phyloP scores from a whole-genome alignment of 2,329 filamentous ascomycete species.

The Ophioceras dolichostomum region DNA sequence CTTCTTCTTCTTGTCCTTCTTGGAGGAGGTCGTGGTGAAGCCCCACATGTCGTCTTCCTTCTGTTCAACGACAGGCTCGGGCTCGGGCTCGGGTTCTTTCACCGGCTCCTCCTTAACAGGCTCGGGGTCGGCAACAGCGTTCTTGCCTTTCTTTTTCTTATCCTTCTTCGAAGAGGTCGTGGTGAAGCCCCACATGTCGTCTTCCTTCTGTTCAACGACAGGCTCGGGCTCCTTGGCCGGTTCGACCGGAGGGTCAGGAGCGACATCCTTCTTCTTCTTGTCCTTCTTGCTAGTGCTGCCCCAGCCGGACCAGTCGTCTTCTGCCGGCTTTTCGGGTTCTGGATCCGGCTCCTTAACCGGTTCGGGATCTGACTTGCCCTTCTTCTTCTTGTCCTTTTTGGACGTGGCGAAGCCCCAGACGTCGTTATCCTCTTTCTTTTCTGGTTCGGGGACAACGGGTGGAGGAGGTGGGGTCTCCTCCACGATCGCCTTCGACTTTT shows the following conservation, averaged over 20 bases:
- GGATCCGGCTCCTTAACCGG: conserved; percentile 6
- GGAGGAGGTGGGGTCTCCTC: conserved; percentile 7
- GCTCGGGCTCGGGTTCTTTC: conserved; percentile 3
- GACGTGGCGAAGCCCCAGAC: conserved; percentile 5
- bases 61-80: conserved; percentile 6
- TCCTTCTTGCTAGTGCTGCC: conserved; percentile 20
- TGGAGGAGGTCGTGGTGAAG: conserved; percentile 27
- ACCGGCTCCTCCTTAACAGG: conserved; percentile 13
- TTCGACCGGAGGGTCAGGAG: conserved; percentile 4
- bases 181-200: conserved; percentile 28
- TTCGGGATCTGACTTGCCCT: conserved; percentile 11
- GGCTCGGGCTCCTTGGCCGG: conserved; percentile 5
- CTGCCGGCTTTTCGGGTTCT: conserved; percentile 7
- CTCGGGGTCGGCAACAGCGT: conserved; percentile 6
- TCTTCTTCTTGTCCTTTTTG: conserved; percentile 14
- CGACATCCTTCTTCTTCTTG: conserved; percentile 14
- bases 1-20: conserved; percentile 29
- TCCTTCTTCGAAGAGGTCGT: conserved; percentile 20
- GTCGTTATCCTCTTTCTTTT: conserved; percentile 4
- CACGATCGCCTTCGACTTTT: conserved; percentile 10
- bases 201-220: conserved; percentile 8
- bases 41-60: conserved; percentile 24
- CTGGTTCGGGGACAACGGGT: conserved; percentile 5
- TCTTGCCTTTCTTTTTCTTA: conserved; percentile 16
- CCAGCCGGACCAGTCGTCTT: conserved; percentile 24